Percentiles rank a stretch among this genome's conserved stretches.
These are phyloP conservation scores for Mycena pura DNA, from an alignment of 768 basidiomycete species.

Conservation along the genomic window DNA sequence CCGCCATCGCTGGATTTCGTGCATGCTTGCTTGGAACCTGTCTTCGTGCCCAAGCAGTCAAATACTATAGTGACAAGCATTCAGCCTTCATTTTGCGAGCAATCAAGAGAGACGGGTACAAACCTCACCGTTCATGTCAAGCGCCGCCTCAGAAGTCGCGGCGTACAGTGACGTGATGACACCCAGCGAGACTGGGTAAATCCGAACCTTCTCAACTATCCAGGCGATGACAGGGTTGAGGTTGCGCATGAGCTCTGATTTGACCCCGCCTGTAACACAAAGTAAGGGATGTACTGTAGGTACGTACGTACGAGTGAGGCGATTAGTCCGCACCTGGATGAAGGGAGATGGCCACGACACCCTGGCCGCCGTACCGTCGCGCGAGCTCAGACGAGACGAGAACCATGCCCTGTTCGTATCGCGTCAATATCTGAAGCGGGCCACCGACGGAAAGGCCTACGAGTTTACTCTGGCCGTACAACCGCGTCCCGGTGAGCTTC, in stretches of 20 bases:
- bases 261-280: constrained; percentile 31
- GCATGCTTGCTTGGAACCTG: constrained; percentile 28
- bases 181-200: constrained; percentile 29
- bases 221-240: constrained; percentile 26
- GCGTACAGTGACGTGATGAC: constrained; percentile 34
- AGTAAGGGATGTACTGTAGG: neutral
- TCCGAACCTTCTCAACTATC: constrained; percentile 27
- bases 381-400: constrained; percentile 38
- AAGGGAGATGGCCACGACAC: constrained; percentile 38
- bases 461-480: constrained; percentile 48
- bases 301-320: neutral
- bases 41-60: constrained; percentile 35
- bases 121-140: constrained; percentile 34
- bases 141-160: constrained; percentile 33
- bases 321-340: constrained; percentile 33
- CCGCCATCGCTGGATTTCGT: constrained; percentile 28
- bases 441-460: constrained; percentile 32
- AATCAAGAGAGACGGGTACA: neutral
- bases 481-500: constrained; percentile 16
- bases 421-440: neutral
- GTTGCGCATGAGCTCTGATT: constrained; percentile 36
- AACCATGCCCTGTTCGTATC: constrained; percentile 33
- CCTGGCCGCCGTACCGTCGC: constrained; percentile 35
- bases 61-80: constrained; percentile 23
- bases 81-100: neutral